Evolutionary conservation across 768 basidiomycete genomes (phyloP).

Genomic region (Xerocomellus dryophilus): DNA sequence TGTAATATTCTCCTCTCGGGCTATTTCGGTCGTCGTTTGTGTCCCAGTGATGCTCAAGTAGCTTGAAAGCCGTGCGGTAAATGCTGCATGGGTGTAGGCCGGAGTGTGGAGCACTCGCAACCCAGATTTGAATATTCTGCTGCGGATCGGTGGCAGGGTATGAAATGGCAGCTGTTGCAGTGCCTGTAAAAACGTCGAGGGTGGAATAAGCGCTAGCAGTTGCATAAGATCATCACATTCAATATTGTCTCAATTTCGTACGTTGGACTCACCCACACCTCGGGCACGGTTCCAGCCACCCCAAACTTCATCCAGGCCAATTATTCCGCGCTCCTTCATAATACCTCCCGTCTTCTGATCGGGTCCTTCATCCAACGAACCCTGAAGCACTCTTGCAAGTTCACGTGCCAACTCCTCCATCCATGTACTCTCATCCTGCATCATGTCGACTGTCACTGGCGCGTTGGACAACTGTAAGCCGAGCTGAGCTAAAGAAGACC

Average conservation of each 20-base stretch:
- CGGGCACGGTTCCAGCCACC: constrained; percentile 92
- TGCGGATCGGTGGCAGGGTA: constrained; percentile 65
- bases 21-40: constrained; percentile 67
- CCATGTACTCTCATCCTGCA: constrained; percentile 77
- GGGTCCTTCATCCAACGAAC: constrained; percentile 23
- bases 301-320: constrained; percentile 92
- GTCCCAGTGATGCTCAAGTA: constrained; percentile 49
- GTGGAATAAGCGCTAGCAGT: constrained; percentile 80
- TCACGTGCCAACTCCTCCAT: constrained; percentile 78
- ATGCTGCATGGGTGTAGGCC: constrained; percentile 62
- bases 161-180: constrained; percentile 62
- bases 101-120: constrained; percentile 84
- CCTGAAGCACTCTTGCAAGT: constrained; percentile 69
- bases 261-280: constrained; percentile 63
- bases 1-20: constrained; percentile 65
- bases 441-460: constrained; percentile 88
- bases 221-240: not conserved
- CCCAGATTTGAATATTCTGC: constrained; percentile 68
- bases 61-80: constrained; percentile 62
- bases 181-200: constrained; percentile 77
- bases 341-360: constrained; percentile 45
- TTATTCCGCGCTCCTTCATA: constrained; percentile 75
- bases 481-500: constrained; percentile 84
- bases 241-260: not conserved
- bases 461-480: constrained; percentile 76